Percentiles rank a stretch among this genome's conserved stretches.
Evolutionary conservation across 768 basidiomycete species (phyloP).

Genomic region (Lactarius evosmus): DNA sequence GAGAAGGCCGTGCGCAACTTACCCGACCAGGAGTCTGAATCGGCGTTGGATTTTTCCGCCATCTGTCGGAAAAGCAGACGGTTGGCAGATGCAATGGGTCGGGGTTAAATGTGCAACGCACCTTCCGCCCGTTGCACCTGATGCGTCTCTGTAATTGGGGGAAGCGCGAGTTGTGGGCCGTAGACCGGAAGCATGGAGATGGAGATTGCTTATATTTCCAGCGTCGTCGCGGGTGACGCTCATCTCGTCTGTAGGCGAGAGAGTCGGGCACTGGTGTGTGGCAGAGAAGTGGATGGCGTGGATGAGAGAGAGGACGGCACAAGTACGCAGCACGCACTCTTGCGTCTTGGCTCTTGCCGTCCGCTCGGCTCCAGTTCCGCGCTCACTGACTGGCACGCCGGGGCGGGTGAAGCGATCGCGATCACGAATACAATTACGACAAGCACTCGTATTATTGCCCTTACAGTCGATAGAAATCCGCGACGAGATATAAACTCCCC

Average conservation of each 20-base stretch:
- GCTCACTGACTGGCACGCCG: background rate
- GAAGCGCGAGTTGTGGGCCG: background rate
- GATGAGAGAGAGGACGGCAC: background rate
- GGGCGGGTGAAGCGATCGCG: conserved; percentile 1
- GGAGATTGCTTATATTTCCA: background rate
- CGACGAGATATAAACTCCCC: conserved; percentile 92
- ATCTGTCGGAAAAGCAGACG: conserved; percentile 3
- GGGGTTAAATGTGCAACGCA: background rate
- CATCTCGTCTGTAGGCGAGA: conserved; percentile 10
- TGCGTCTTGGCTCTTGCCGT: too few species aligned
- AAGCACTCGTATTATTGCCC: too few species aligned
- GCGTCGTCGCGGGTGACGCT: conserved; percentile 12
- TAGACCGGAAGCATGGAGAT: conserved; percentile 6
- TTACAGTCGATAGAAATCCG: conserved; percentile 73
- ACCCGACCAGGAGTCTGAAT: conserved; percentile 15
- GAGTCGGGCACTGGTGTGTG: background rate
- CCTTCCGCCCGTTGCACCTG: conserved; percentile 7
- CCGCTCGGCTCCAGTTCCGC: background rate
- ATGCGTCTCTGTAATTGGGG: conserved; percentile 15
- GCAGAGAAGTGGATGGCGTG: background rate
- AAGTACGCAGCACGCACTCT: background rate
- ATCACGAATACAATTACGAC: background rate
- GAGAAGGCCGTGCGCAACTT: conserved; percentile 2
- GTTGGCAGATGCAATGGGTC: background rate
- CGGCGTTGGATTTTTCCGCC: background rate